A percentile compares a stretch with the other conserved stretches of the same genome.
These are phyloP conservation scores for Picea glauca DNA, from an alignment of 75 land plant genomes.

Conservation along the genomic window DNA sequence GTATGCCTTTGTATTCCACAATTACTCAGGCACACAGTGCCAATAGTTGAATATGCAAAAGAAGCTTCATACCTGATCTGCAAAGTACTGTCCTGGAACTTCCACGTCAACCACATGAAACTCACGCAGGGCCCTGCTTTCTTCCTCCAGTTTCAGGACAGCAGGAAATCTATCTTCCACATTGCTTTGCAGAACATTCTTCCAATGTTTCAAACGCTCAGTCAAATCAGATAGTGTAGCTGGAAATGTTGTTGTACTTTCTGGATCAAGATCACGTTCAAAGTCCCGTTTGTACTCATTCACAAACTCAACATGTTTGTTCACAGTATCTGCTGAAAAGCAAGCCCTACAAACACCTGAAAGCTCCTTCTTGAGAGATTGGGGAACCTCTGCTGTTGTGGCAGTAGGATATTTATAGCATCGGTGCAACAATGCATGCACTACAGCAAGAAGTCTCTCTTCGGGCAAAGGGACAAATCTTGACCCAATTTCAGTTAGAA, in stretches of 20 bases:
- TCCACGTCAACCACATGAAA: constrained; percentile 99
- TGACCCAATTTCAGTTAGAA: constrained; percentile 97
- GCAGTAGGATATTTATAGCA: constrained; percentile 99
- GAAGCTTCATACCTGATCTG: constrained; percentile 72
- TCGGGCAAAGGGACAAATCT: constrained; percentile 98
- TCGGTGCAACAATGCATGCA: constrained; percentile 95
- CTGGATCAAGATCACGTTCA: constrained; percentile 98
- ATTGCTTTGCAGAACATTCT: constrained; percentile 91
- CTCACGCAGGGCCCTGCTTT: constrained; percentile 87
- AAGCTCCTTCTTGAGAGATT: constrained; percentile 91
- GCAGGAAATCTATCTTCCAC: constrained; percentile 99
- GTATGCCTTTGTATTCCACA: background rate
- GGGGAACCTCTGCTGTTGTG: constrained; percentile 99
- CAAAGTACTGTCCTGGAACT: constrained; percentile 97
- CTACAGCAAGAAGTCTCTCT: constrained; percentile 96
- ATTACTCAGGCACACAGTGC: background rate
- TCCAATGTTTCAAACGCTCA: constrained; percentile 96
- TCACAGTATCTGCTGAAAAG: constrained; percentile 94
- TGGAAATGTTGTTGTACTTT: constrained; percentile 91
- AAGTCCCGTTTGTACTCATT: constrained; percentile 97
- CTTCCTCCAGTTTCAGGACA: constrained; percentile 94
- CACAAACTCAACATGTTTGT: constrained; percentile 98
- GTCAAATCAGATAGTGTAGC: constrained; percentile 89
- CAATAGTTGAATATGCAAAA: constrained; percentile 1
- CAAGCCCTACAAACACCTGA: constrained; percentile 99